Conservation (phyloP, 2,329 filamentous ascomycete genomes). For the Fonsecaea multimorphosa region DNA sequence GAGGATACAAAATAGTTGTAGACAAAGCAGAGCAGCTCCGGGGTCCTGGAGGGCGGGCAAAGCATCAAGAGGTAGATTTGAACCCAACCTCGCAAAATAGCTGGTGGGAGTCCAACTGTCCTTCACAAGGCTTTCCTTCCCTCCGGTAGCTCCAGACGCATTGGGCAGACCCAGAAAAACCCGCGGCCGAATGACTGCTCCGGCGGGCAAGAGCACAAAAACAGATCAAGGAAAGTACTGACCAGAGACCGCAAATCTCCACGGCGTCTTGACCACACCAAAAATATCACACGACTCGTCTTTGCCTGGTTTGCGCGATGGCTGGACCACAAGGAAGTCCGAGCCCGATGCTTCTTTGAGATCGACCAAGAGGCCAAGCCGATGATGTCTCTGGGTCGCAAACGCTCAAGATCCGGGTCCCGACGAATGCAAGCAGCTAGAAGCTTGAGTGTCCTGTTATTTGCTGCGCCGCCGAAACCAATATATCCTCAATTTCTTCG, state of each 20-base stretch:
- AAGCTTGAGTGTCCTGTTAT: constrained; percentile 6
- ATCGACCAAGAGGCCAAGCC: constrained; percentile 7
- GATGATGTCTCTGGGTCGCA: constrained; percentile 8
- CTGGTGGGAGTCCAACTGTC: neutral
- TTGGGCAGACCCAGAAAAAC: constrained; percentile 5
- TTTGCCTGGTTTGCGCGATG: constrained; percentile 1
- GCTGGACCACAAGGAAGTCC: neutral
- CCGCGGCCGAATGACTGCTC: neutral
- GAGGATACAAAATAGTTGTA: constrained; percentile 1
- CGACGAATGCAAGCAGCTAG: neutral
- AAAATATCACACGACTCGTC: constrained; percentile 11
- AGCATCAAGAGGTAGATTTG: neutral
- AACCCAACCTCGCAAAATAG: neutral
- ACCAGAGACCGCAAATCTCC: constrained; percentile 18
- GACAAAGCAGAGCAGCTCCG: constrained; percentile 8
- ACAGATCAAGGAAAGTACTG: constrained; percentile 17
- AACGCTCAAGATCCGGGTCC: neutral
- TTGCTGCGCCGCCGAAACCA: constrained; percentile 4
- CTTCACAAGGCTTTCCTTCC: constrained; percentile 8
- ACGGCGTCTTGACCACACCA: neutral
- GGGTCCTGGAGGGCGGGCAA: neutral
- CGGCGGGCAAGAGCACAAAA: constrained; percentile 1
- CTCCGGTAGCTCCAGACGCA: constrained; percentile 9
- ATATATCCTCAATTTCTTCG: constrained; percentile 2
- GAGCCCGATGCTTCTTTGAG: constrained; percentile 5